Base-by-base conservation (phyloP, 2,329 filamentous ascomycete species). In the Trichophyton mentagrophytes region DNA sequence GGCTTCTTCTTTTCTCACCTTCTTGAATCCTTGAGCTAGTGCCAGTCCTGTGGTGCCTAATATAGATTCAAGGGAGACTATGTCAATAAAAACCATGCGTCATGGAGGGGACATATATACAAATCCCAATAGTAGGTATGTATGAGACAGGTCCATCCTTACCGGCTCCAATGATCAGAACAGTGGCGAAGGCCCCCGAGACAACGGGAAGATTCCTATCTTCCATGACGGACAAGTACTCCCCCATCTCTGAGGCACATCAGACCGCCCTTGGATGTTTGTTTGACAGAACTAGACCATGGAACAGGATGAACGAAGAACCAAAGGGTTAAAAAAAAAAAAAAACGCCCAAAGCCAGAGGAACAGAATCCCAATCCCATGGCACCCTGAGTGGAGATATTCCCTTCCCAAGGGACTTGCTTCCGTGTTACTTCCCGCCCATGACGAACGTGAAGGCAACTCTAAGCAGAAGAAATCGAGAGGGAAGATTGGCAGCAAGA, bases 11-110 rank as follows among this genome's bases (percentile, higher is more conserved):
- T 30, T 6, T 40, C 38, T 42, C 63, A 71, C 71, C 66, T 76
- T 76, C 63, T 72, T 73, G 7, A 76, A 65, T 2, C 74, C 74
- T 53, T 77, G 73, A 3, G 75, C 74, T 25, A 74, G 67, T 1
- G 73, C 69, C 59, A 75, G 74, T 7, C 75, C 74, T 15, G 74
- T 75, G 49, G 72, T 73, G 15, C 74, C 75, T 77, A 17, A 17
- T 17, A 17, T 17, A 60, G 53, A 17, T 36, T 20, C 53, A 7
- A 20, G 17, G 22, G 15, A n/a, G 27, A 17, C 27, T 30, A 57
- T 38, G 30, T 6, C 3, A 30, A 30, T 30, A 30, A 3, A 60
- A 60, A 44, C 47, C 36, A 42, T 62, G 22, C 63, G 55, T 57
- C 47, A 8, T 15, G 25, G 38, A 20, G 15, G 38, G 27, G 56